Percentiles rank a stretch among this genome's conserved stretches.
phyloP scores from a whole-genome alignment of 2,329 filamentous ascomycete genomes.

The Huntiella omanensis region DNA sequence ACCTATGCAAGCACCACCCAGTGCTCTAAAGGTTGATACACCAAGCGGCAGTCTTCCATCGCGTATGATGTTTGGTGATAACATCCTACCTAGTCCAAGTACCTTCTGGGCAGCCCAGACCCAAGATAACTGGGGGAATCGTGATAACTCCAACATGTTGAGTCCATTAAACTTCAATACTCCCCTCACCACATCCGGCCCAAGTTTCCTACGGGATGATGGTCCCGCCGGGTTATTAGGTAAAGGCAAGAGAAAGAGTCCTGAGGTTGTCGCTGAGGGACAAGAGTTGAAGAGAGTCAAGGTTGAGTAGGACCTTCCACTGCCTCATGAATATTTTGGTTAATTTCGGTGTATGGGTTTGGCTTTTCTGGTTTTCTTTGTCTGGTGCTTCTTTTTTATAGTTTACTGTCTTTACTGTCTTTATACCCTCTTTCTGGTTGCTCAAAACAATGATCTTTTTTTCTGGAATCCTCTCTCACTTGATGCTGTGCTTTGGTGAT shows the following conservation, averaged over 20 bases:
- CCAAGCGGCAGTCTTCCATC: slow-evolving; percentile 89
- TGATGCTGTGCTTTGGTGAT: neutral
- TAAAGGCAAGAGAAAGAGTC: slow-evolving; percentile 36
- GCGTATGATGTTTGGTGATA: slow-evolving; percentile 67
- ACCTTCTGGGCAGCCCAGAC: slow-evolving; percentile 46
- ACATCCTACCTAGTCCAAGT: slow-evolving; percentile 69
- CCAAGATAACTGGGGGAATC: slow-evolving; percentile 61
- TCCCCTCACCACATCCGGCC: slow-evolving; percentile 44
- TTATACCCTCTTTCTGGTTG: slow-evolving; percentile 6
- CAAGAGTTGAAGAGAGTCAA: slow-evolving; percentile 35
- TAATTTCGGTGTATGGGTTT: neutral
- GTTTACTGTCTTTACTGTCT: slow-evolving; percentile 4
- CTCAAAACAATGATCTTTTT: slow-evolving; percentile 3
- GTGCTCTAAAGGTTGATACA: slow-evolving; percentile 33
- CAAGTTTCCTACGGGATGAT: slow-evolving; percentile 44
- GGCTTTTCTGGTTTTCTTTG: slow-evolving; percentile 2
- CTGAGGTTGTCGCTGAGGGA: slow-evolving; percentile 26
- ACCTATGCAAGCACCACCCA: slow-evolving; percentile 29
- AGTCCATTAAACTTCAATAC: slow-evolving; percentile 89
- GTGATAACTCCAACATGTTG: slow-evolving; percentile 71
- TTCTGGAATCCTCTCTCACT: neutral
- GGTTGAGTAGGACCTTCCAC: slow-evolving; percentile 22
- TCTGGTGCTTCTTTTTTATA: slow-evolving; percentile 8
- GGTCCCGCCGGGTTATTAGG: slow-evolving; percentile 12
- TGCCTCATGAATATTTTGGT: neutral